Evolutionary conservation across 2,329 filamentous ascomycete species (phyloP), one percentile per base, ranked within the genome.

Genomic region (Chlorencoelia australis): DNA sequence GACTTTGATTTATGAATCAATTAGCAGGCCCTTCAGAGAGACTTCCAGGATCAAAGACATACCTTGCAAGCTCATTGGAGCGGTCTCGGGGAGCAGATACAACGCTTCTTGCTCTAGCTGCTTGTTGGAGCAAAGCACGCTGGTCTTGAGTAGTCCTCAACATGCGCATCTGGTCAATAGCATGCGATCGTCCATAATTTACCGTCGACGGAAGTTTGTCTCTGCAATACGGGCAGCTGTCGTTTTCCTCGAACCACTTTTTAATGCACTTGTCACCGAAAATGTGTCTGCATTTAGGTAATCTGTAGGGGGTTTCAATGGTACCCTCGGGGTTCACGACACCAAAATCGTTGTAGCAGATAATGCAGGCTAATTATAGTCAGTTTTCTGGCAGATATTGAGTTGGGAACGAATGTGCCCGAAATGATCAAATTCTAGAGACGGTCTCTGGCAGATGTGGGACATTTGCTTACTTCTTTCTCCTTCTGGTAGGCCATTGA

Each of bases 181-280:
- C n/a, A n/a, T n/a, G n/a, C n/a, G n/a, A n/a, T n/a, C n/a, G n/a
- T n/a, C n/a, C n/a, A n/a, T n/a, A n/a, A n/a, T n/a, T n/a, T n/a
- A n/a, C n/a, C n/a, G n/a, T n/a, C 2, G 71, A 69, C 3, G 65
- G 70, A 16, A 80, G 60, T 47, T 75, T 75, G 43, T 74, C 67
- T 17, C 75, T 68, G 53, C 75, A 80, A 48, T 79, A 79, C 0
- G 75, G 75, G 45, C 75, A 80, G 37, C 64, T 75, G 46, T 75
- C 68, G 2, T 71, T 71, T 30, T 78, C 71, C 35, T 72, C 64
- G 27, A 80, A 67, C 75, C 75, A 80, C 46, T 73, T 77, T 52
- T 71, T 75, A 44, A 80, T 74, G 53, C 75, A 80, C 46, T 69
- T 64, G 38, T 77, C 66, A 13, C 75, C 75, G 52, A 80, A 80